A percentile compares a stretch with the other conserved stretches of the same genome.
phyloP scores from a whole-genome alignment of 441 rosid genomes.

The Dalechampia spathulata region DNA sequence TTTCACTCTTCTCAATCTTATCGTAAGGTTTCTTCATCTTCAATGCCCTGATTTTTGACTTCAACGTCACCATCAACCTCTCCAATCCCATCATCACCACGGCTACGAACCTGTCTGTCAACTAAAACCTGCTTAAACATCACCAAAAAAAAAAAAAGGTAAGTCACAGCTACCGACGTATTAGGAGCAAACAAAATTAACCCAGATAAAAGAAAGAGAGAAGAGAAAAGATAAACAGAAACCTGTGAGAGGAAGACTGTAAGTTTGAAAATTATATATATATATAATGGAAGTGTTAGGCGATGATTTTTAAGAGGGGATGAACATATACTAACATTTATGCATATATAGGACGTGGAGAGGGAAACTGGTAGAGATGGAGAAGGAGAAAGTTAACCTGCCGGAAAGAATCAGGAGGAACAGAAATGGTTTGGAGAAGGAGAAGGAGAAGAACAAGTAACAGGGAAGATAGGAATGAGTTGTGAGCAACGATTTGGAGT shows the following conservation, averaged over 20 bases:
- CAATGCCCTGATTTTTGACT: slow-evolving; percentile 54
- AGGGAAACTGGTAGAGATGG: neutral
- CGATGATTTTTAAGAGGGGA: no score
- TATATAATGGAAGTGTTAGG: neutral
- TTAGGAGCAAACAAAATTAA: neutral
- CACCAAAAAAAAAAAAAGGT: neutral
- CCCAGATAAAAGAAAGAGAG: neutral
- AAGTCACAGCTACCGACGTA: neutral
- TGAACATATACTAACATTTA: no score
- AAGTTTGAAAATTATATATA: neutral
- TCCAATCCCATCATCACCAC: slow-evolving; percentile 51
- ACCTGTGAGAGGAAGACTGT: neutral
- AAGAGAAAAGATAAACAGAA: neutral
- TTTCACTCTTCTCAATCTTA: slow-evolving; percentile 89
- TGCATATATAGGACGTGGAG: no score
- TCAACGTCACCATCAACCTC: slow-evolving; percentile 55
- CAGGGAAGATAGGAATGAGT: slow-evolving; percentile 9
- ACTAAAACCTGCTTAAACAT: neutral
- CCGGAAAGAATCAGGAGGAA: neutral
- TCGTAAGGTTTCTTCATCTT: slow-evolving; percentile 55
- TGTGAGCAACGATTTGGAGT: slow-evolving; percentile 1
- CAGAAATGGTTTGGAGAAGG: neutral
- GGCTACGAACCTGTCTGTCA: neutral
- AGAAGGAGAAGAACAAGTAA: neutral
- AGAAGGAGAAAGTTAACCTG: neutral